These are phyloP conservation scores for Penicillium cataractarum DNA, from an alignment of 495 filamentous ascomycete species.

Conservation along the genomic window DNA sequence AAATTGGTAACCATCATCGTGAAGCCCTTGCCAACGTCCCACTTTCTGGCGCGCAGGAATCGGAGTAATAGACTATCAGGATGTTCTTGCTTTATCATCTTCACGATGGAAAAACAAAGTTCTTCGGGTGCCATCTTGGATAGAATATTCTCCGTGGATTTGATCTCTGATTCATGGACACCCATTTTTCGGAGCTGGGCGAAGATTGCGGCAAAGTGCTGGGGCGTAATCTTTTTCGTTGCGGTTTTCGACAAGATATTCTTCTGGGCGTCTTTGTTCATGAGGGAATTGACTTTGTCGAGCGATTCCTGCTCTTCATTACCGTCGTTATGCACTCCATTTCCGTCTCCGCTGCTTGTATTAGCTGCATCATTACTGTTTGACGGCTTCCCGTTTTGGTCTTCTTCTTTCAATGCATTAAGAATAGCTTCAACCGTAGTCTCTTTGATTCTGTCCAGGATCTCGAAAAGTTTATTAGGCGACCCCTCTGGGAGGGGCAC, in stretches of 20 bases:
- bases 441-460: slow-evolving; percentile 23
- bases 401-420: slow-evolving; percentile 19
- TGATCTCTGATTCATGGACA: slow-evolving; percentile 25
- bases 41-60: slow-evolving; percentile 85
- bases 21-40: slow-evolving; percentile 87
- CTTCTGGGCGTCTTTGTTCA: slow-evolving; percentile 19
- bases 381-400: neutral
- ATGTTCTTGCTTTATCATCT: slow-evolving; percentile 47
- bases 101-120: slow-evolving; percentile 31
- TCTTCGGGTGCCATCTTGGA: slow-evolving; percentile 28
- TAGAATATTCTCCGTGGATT: slow-evolving; percentile 27
- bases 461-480: slow-evolving; percentile 22
- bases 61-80: slow-evolving; percentile 84
- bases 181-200: slow-evolving; percentile 26
- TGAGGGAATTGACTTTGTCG: slow-evolving; percentile 24
- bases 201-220: slow-evolving; percentile 21
- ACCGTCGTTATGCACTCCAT: neutral
- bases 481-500: slow-evolving; percentile 19
- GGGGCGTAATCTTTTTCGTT: slow-evolving; percentile 21
- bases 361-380: neutral
- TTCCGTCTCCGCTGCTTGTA: neutral
- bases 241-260: slow-evolving; percentile 20
- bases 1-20: slow-evolving; percentile 86
- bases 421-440: slow-evolving; percentile 26
- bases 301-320: slow-evolving; percentile 21